Percentiles rank a stretch among this genome's conserved stretches.
Conservation (phyloP, 2,329 filamentous ascomycete genomes). For the Pyricularia pennisetigena region DNA sequence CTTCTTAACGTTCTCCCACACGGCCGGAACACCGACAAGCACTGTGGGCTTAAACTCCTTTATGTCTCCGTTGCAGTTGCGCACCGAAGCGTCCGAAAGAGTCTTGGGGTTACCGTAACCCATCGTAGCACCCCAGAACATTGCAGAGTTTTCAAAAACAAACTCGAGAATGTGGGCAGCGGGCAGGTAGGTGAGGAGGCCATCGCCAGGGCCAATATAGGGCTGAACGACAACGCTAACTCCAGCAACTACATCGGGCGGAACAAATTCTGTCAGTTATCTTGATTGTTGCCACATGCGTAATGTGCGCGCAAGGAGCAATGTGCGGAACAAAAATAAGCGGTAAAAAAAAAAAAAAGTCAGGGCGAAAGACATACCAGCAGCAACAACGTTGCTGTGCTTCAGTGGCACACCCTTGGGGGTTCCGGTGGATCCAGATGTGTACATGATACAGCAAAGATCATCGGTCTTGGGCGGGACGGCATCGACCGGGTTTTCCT, state of each 20-base stretch:
- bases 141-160: conserved; percentile 74
- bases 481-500: conserved; percentile 57
- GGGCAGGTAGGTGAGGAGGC: conserved; percentile 73
- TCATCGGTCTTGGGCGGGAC: conserved; percentile 63
- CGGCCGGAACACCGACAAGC: conserved; percentile 77
- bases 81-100: conserved; percentile 69
- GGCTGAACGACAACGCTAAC: conserved; percentile 67
- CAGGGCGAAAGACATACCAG: conserved; percentile 42
- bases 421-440: conserved; percentile 71
- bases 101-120: conserved; percentile 84
- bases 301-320: background rate
- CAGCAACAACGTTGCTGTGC: conserved; percentile 65
- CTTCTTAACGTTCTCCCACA: conserved; percentile 90
- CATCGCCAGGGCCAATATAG: conserved; percentile 69
- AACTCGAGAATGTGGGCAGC: conserved; percentile 85
- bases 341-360: background rate
- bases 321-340: no score
- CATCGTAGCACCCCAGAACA: conserved; percentile 83
- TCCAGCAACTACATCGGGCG: conserved; percentile 51
- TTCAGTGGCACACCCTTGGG: conserved; percentile 74
- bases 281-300: background rate
- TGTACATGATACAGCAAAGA: conserved; percentile 65
- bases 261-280: background rate
- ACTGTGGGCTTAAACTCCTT: conserved; percentile 75
- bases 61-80: conserved; percentile 83